Evolutionary conservation across 2,329 filamentous ascomycete species (phyloP).

Genomic region (Botrytis medusae): DNA sequence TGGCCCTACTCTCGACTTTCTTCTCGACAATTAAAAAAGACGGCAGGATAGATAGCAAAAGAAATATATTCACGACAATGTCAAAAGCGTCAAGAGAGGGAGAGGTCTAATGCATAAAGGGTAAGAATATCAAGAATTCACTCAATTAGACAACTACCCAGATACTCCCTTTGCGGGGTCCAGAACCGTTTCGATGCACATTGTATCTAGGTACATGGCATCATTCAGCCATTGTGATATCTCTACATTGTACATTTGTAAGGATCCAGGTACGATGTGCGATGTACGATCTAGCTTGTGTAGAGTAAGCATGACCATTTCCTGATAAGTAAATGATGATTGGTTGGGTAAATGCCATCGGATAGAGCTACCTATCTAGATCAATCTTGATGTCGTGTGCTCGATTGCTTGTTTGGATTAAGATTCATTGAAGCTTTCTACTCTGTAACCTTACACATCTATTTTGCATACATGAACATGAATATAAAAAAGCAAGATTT

Average conservation of each 20-base stretch:
- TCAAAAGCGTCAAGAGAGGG: background rate
- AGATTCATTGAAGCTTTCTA: background rate
- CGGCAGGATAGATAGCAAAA: background rate
- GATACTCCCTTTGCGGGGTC: background rate
- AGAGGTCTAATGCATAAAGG: no score
- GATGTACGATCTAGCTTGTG: background rate
- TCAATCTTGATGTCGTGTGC: background rate
- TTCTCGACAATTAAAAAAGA: no score
- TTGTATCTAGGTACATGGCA: background rate
- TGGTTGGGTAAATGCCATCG: background rate
- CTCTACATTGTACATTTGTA: background rate
- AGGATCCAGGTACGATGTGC: background rate
- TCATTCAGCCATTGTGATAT: background rate
- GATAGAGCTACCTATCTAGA: background rate
- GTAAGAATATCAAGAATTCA: background rate
- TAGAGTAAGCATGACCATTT: background rate
- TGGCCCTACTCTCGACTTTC: background rate
- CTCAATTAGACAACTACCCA: background rate
- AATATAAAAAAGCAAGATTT: background rate
- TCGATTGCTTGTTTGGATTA: background rate
- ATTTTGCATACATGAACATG: no score
- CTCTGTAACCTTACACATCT: background rate
- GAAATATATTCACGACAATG: background rate
- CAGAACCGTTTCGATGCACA: background rate
- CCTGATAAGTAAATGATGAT: background rate